Percentiles rank a stretch among this genome's conserved stretches.
Evolutionary conservation across 805 yeast species (phyloP).

Genomic region (Wickerhamiella brachini): DNA sequence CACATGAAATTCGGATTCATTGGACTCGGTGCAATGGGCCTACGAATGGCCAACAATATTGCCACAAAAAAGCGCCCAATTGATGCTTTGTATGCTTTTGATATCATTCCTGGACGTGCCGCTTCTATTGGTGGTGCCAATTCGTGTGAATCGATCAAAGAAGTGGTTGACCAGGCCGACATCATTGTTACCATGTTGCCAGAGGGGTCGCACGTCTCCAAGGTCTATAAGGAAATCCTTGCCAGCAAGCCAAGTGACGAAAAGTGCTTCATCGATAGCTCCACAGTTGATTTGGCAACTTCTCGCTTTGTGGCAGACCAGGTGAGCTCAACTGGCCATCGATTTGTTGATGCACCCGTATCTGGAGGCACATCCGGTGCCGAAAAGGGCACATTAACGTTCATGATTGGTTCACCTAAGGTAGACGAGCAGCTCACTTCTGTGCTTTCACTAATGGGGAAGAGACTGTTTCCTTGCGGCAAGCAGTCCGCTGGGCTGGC

Average conservation of each 20-base stretch:
- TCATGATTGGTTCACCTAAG: constrained; percentile 36
- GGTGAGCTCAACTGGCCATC: constrained; percentile 17
- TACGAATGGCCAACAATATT: constrained; percentile 40
- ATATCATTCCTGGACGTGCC: constrained; percentile 24
- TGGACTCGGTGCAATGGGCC: constrained; percentile 45
- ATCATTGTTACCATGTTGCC: constrained; percentile 41
- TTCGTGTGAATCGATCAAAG: constrained; percentile 12
- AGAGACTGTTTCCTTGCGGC: constrained; percentile 37
- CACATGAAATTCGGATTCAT: constrained; percentile 32
- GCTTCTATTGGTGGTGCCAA: constrained; percentile 18
- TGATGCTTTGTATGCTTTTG: constrained; percentile 34
- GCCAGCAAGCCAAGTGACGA: constrained; percentile 9
- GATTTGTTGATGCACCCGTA: constrained; percentile 42
- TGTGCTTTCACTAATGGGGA: constrained; percentile 33
- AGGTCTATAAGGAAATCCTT: constrained; percentile 29
- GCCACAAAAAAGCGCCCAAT: constrained; percentile 27
- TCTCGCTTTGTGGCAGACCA: constrained; percentile 29
- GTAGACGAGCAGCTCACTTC: constrained; percentile 6
- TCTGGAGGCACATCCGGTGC: constrained; percentile 46
- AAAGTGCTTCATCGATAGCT: constrained; percentile 33
- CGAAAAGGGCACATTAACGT: constrained; percentile 35
- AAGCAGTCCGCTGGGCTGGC: constrained; percentile 40
- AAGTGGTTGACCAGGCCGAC: constrained; percentile 17
- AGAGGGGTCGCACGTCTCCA: constrained; percentile 36
- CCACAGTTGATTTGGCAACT: constrained; percentile 39